Conservation (phyloP, 1,284 basidiomycete genomes). For the Sanghuangporus sanghuang region DNA sequence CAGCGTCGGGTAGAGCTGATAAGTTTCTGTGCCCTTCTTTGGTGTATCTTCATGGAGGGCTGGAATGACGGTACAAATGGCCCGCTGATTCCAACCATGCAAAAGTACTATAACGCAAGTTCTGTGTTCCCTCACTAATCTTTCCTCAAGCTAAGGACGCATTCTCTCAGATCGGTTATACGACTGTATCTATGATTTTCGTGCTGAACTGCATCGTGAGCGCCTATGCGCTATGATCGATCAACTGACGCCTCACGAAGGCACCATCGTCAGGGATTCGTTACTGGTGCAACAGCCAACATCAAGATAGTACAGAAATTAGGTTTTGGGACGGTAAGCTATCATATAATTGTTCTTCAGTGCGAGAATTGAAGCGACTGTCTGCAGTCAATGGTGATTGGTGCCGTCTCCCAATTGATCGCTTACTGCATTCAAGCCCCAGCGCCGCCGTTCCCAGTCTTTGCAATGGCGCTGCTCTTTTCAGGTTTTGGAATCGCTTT, state of each 20-base stretch:
- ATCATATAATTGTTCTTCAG: background rate
- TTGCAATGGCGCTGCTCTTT: slow-evolving; percentile 50
- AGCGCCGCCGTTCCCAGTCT: slow-evolving; percentile 58
- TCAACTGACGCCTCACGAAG: background rate
- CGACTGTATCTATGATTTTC: slow-evolving; percentile 45
- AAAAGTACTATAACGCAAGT: slow-evolving; percentile 46
- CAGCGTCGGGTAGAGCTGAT: slow-evolving; percentile 8
- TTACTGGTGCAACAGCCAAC: slow-evolving; percentile 47
- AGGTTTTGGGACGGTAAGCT: slow-evolving; percentile 53
- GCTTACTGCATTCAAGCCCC: slow-evolving; percentile 53
- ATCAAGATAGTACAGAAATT: slow-evolving; percentile 49
- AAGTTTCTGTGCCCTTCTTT: slow-evolving; percentile 33
- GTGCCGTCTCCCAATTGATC: slow-evolving; percentile 32
- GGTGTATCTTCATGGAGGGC: slow-evolving; percentile 41
- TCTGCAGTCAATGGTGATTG: slow-evolving; percentile 20
- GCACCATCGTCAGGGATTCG: slow-evolving; percentile 40
- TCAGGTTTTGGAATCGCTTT: slow-evolving; percentile 61
- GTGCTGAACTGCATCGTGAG: slow-evolving; percentile 39
- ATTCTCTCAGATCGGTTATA: slow-evolving; percentile 36
- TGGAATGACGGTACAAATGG: slow-evolving; percentile 64
- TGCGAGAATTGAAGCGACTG: background rate
- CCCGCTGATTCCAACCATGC: slow-evolving; percentile 53
- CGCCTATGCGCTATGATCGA: slow-evolving; percentile 2
- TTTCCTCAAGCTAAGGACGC: background rate
- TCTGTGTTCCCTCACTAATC: background rate